Evolutionary conservation across 2,329 filamentous ascomycete species (phyloP).

Genomic region (Lachnellula subtilissima): DNA sequence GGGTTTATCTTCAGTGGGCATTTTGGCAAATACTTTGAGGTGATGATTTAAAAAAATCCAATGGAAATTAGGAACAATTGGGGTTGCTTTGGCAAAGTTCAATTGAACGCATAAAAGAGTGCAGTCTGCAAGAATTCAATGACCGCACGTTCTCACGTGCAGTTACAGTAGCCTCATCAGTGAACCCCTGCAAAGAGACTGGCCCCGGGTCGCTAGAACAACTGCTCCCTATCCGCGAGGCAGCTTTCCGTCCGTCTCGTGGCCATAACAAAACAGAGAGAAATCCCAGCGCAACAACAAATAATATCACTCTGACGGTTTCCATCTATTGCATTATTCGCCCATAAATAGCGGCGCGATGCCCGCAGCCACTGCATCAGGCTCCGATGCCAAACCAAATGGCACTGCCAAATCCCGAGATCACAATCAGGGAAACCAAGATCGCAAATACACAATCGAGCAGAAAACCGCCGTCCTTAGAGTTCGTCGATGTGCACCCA

Average conservation of each 20-base stretch:
- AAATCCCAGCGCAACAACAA: background rate
- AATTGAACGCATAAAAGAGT: background rate
- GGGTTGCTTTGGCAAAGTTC: background rate
- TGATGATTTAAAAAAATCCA: background rate
- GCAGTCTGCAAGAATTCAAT: no score
- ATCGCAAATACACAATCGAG: conserved; percentile 75
- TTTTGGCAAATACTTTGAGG: conserved; percentile 2
- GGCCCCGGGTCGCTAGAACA: no score
- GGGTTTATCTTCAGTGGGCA: conserved; percentile 22
- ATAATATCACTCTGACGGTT: background rate
- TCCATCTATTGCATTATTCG: background rate
- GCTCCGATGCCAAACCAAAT: conserved; percentile 35
- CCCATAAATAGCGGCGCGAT: conserved; percentile 20
- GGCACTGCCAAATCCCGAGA: conserved; percentile 37
- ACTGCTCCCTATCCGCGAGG: background rate
- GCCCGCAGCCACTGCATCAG: conserved; percentile 37
- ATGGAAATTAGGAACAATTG: background rate
- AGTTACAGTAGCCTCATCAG: no score
- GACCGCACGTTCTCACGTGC: no score
- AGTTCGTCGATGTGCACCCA: conserved; percentile 77
- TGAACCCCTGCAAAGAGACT: background rate
- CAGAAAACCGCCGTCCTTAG: conserved; percentile 89
- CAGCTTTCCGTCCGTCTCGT: conserved; percentile 6
- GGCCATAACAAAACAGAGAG: conserved; percentile 11
- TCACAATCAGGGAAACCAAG: conserved; percentile 54